phyloP scores from a whole-genome alignment of 768 basidiomycete genomes.

The Butyriboletus loyo region DNA sequence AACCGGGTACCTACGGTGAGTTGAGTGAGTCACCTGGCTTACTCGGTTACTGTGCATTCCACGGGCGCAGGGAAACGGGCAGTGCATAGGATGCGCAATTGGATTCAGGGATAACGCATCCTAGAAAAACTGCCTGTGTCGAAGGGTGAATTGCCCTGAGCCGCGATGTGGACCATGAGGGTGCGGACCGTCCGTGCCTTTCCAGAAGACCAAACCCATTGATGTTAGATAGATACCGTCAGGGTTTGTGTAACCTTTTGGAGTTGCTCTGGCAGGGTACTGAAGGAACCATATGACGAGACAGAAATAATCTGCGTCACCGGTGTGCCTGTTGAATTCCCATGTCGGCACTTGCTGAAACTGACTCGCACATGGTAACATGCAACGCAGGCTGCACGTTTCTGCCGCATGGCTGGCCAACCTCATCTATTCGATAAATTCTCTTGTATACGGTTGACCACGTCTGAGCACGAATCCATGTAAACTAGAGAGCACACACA shows the following conservation, averaged over 20 bases:
- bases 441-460: not conserved
- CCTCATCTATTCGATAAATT: not conserved
- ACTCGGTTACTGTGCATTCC: not conserved
- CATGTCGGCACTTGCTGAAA: too few relatives aligned
- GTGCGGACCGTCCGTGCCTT: not conserved
- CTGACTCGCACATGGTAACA: not conserved
- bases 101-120: not conserved
- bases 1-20: not conserved
- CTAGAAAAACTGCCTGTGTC: not conserved
- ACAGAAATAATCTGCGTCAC: not conserved
- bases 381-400: constrained; percentile 3
- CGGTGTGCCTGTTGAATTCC: not conserved
- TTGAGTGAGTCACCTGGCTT: not conserved
- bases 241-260: not conserved
- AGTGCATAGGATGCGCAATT: not conserved
- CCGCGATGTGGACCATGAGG: not conserved
- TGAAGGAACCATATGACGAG: not conserved
- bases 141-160: constrained; percentile 1
- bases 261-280: constrained; percentile 1
- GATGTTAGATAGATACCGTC: not conserved
- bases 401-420: constrained; percentile 6
- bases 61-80: not conserved
- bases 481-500: constrained; percentile 1
- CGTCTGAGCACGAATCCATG: not conserved
- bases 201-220: not conserved